These are phyloP conservation scores for Mimosa bimucronata DNA, from an alignment of 306 rosid genomes.

Conservation along the genomic window DNA sequence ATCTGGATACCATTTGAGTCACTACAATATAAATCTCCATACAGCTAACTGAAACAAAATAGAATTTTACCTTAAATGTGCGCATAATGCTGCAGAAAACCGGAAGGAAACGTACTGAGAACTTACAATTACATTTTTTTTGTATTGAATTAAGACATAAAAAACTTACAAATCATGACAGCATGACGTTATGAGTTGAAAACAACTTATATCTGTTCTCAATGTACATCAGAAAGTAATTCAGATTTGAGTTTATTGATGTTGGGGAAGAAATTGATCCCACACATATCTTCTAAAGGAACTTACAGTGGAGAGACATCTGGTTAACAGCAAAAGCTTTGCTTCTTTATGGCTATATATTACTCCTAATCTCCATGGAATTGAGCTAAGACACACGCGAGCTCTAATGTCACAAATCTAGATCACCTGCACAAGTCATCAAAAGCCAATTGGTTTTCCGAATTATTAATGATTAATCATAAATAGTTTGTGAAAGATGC, in stretches of 20 bases:
- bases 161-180: slow-evolving; percentile 32
- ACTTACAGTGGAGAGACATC: slow-evolving; percentile 17
- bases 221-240: slow-evolving; percentile 21
- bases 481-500: neutral
- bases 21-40: too few relatives aligned
- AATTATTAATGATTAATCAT: neutral
- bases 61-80: neutral
- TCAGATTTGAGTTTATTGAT: slow-evolving; percentile 17
- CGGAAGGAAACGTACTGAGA: neutral
- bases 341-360: slow-evolving; percentile 16
- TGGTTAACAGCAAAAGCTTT: slow-evolving; percentile 30
- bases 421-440: slow-evolving; percentile 42
- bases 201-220: neutral
- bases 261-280: slow-evolving; percentile 15
- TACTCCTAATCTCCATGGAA: slow-evolving; percentile 14
- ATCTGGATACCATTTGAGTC: too few relatives aligned
- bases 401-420: slow-evolving; percentile 24
- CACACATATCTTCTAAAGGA: neutral
- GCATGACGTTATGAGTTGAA: slow-evolving; percentile 15
- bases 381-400: slow-evolving; percentile 10
- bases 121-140: slow-evolving; percentile 29
- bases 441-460: slow-evolving; percentile 31
- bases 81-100: neutral
- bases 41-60: neutral
- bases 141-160: slow-evolving; percentile 12